Conservation (phyloP, 208 protist genomes). For the Strigomonas culicis region DNA sequence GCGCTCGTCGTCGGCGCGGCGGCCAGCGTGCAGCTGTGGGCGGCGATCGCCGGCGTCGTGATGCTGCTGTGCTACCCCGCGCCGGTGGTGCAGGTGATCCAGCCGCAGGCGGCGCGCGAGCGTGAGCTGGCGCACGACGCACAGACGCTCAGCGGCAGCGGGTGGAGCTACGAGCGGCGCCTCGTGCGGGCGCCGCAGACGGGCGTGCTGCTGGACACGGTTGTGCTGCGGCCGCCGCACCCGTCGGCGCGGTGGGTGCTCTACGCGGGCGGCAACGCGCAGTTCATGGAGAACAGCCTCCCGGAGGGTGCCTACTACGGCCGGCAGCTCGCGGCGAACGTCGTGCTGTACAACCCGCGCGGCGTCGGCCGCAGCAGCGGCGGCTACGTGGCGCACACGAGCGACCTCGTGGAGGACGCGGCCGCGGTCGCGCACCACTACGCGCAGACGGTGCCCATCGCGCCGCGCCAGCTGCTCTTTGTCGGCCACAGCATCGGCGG, state of each 20-base stretch:
- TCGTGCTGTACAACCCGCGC: constrained; percentile 75
- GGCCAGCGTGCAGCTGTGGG: constrained; percentile 44
- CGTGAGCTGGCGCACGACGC: constrained; percentile 15
- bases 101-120: constrained; percentile 34
- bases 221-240: constrained; percentile 30
- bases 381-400: constrained; percentile 40
- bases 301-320: constrained; percentile 26
- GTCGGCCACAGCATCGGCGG: constrained; percentile 86
- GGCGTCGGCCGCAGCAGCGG: constrained; percentile 71
- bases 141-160: constrained; percentile 16
- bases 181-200: constrained; percentile 17
- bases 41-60: constrained; percentile 32
- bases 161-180: constrained; percentile 20
- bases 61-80: constrained; percentile 62
- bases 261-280: constrained; percentile 81
- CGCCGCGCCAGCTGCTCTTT: constrained; percentile 39
- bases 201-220: constrained; percentile 41
- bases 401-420: constrained; percentile 64
- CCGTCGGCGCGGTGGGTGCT: constrained; percentile 52
- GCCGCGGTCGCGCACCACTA: constrained; percentile 35
- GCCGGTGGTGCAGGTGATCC: constrained; percentile 32
- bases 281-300: constrained; percentile 62
- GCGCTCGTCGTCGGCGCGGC: constrained; percentile 7
- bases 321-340: constrained; percentile 45
- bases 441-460: constrained; percentile 31